A percentile compares a stretch with the other conserved stretches of the same genome.
These are phyloP conservation scores for Ophiocordyceps sinensis DNA, from an alignment of 2,329 filamentous ascomycete species.

Conservation along the genomic window DNA sequence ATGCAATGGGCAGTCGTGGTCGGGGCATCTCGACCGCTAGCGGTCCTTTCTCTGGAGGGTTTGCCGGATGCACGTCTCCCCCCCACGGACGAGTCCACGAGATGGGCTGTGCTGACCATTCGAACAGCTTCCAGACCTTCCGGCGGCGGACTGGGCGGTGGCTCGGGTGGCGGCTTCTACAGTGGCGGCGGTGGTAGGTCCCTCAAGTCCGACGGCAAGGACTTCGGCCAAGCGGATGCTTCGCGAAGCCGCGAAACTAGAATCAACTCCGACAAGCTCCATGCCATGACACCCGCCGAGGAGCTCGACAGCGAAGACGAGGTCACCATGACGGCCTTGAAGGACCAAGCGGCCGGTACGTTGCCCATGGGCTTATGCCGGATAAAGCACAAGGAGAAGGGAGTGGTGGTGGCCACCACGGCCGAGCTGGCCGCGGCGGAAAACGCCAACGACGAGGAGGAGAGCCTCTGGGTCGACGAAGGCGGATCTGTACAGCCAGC, in stretches of 20 bases:
- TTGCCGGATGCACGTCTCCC: slow-evolving; percentile 8
- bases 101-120: neutral
- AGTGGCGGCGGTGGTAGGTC: slow-evolving; percentile 11
- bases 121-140: slow-evolving; percentile 6
- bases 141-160: slow-evolving; percentile 14
- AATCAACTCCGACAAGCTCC: slow-evolving; percentile 43
- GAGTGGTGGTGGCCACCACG: slow-evolving; percentile 39
- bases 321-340: slow-evolving; percentile 22
- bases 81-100: no score
- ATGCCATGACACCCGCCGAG: slow-evolving; percentile 25
- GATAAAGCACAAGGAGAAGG: slow-evolving; percentile 37
- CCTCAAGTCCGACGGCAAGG: slow-evolving; percentile 21
- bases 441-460: slow-evolving; percentile 27
- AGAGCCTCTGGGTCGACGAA: slow-evolving; percentile 30
- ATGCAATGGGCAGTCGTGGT: slow-evolving; percentile 27
- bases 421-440: slow-evolving; percentile 42
- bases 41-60: slow-evolving; percentile 22
- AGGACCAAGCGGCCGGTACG: slow-evolving; percentile 15
- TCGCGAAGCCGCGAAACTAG: slow-evolving; percentile 24
- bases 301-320: slow-evolving; percentile 31
- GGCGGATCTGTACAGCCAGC: slow-evolving; percentile 12
- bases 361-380: slow-evolving; percentile 44
- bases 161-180: slow-evolving; percentile 9
- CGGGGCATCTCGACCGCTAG: slow-evolving; percentile 20
- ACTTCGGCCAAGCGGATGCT: slow-evolving; percentile 21